A percentile compares a stretch with the other conserved stretches of the same genome.
Evolutionary conservation across 352 stramenopile genomes (phyloP).

Genomic region (Thalassiosira mediterranea): DNA sequence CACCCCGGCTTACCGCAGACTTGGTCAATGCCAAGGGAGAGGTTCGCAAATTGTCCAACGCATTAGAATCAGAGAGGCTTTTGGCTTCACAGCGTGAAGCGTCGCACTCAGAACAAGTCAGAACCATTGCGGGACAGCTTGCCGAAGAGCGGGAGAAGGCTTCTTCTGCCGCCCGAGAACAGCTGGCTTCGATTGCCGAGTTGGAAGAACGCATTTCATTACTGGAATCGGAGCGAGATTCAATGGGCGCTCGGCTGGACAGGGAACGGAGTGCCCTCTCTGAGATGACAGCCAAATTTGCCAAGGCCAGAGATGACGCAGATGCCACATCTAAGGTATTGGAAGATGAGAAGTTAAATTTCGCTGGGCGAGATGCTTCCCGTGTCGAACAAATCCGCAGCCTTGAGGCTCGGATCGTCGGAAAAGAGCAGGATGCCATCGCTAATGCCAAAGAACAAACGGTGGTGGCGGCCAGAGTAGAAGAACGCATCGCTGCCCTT

Average conservation of each 20-base stretch:
- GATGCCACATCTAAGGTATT: not conserved
- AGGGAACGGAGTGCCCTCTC: not conserved
- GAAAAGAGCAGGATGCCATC: not conserved
- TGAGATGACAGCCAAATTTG: not conserved
- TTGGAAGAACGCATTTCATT: not conserved
- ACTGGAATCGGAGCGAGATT: not conserved
- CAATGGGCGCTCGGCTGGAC: not conserved
- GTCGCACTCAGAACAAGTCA: too few relatives aligned
- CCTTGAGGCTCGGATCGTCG: not conserved
- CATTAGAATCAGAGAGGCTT: too few relatives aligned
- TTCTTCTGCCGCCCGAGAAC: not conserved
- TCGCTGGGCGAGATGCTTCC: not conserved
- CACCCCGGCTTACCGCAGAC: not conserved
- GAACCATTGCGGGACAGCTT: too few relatives aligned
- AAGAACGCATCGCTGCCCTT: not conserved
- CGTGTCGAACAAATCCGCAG: not conserved
- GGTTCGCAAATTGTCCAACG: too few relatives aligned
- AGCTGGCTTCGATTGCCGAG: not conserved
- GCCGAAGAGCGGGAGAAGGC: not conserved
- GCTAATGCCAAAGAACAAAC: constrained; percentile 1
- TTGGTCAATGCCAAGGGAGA: constrained; percentile 20
- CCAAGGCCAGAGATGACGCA: constrained; percentile 2
- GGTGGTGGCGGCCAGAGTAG: too few relatives aligned
- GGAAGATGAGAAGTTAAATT: not conserved
- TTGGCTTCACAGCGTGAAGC: too few relatives aligned